Conservation (phyloP, 805 yeast genomes). For the Saturnispora sanitii region DNA sequence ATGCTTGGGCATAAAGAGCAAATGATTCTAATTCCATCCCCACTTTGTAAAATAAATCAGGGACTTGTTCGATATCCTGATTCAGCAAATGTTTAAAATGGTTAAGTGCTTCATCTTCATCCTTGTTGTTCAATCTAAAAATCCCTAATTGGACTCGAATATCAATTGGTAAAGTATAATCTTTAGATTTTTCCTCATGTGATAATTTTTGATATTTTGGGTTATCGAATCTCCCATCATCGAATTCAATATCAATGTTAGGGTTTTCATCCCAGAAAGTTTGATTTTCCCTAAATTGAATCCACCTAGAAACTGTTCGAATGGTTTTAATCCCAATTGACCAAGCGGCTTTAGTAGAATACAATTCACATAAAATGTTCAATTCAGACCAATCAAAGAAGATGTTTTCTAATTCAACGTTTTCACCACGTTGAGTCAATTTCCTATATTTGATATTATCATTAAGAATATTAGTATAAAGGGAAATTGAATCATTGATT, state of each 20-base stretch:
- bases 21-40: conserved; percentile 64
- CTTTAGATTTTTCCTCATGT: conserved; percentile 30
- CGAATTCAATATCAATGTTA: conserved; percentile 74
- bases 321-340: conserved; percentile 52
- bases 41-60: conserved; percentile 68
- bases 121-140: conserved; percentile 55
- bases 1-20: conserved; percentile 67
- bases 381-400: conserved; percentile 81
- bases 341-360: conserved; percentile 59
- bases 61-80: conserved; percentile 43
- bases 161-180: conserved; percentile 67
- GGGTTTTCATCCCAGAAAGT: conserved; percentile 51
- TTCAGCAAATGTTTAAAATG: conserved; percentile 59
- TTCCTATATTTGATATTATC: conserved; percentile 41
- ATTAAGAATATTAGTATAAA: conserved; percentile 56
- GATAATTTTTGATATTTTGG: conserved; percentile 34
- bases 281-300: conserved; percentile 57
- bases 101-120: conserved; percentile 56
- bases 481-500: conserved; percentile 61
- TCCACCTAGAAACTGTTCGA: conserved; percentile 72
- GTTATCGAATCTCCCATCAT: conserved; percentile 49
- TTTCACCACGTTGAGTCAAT: conserved; percentile 16
- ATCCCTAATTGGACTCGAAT: conserved; percentile 74
- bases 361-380: conserved; percentile 74
- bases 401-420: conserved; percentile 28